Percentiles rank a stretch among this genome's conserved stretches.
Conservation (phyloP, 2,329 filamentous ascomycete species). For the Fusarium heterosporum region DNA sequence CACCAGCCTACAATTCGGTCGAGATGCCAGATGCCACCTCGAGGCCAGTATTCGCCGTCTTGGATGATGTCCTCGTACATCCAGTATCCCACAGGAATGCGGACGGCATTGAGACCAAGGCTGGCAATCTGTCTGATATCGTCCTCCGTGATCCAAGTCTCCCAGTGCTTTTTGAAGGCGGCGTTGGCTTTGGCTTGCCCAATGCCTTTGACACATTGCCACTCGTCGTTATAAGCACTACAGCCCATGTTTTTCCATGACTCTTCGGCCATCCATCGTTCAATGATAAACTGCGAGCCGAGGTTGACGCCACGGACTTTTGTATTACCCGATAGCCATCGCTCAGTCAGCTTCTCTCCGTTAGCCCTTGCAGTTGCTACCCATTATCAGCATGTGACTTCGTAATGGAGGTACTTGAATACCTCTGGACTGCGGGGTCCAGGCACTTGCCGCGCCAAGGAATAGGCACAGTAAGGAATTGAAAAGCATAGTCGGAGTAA, state of each 20-base stretch:
- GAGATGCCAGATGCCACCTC: conserved; percentile 44
- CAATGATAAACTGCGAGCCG: conserved; percentile 46
- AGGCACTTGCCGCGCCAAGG: not conserved
- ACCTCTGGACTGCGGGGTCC: conserved; percentile 27
- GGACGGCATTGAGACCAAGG: conserved; percentile 42
- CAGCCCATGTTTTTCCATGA: conserved; percentile 46
- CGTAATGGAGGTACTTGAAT: rapidly evolving
- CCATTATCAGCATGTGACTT: not conserved
- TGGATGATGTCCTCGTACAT: conserved; percentile 43
- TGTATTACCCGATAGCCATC: conserved; percentile 26
- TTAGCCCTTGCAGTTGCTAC: not conserved
- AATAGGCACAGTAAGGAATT: not conserved
- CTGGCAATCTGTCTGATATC: conserved; percentile 44
- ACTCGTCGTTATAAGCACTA: conserved; percentile 42
- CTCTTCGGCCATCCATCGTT: conserved; percentile 45
- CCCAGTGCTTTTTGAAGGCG: conserved; percentile 45
- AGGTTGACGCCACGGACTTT: conserved; percentile 47
- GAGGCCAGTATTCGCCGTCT: conserved; percentile 39
- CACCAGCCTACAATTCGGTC: conserved; percentile 46
- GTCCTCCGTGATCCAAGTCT: conserved; percentile 38
- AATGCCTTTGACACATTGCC: conserved; percentile 42
- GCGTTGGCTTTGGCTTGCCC: conserved; percentile 41
- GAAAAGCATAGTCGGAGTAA: not conserved
- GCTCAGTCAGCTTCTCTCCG: not conserved
- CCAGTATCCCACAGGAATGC: conserved; percentile 47